phyloP scores from a whole-genome alignment of 345 rosid genomes.

The Pseudoturritis turrita region DNA sequence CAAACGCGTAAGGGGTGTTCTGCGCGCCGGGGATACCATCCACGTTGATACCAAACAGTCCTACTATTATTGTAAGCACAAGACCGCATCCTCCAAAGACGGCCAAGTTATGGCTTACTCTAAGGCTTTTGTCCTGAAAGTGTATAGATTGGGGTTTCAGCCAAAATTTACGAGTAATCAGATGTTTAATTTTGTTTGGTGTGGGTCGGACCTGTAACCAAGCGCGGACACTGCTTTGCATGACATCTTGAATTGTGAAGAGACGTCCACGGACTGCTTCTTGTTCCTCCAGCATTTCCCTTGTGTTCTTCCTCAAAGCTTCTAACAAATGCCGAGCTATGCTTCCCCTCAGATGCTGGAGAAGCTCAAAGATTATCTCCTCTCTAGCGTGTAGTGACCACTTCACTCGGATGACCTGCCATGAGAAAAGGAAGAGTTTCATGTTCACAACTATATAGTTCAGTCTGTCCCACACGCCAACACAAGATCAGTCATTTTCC shows the following conservation, averaged over 20 bases:
- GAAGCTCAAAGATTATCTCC: constrained; percentile 90
- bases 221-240: constrained; percentile 97
- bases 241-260: constrained; percentile 97
- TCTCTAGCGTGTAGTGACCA: constrained; percentile 99
- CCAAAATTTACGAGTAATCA: neutral
- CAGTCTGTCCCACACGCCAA: neutral
- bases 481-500: neutral
- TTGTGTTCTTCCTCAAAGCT: constrained; percentile 62
- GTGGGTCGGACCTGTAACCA: constrained; percentile 78
- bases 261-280: constrained; percentile 96
- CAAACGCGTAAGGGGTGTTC: constrained; percentile 83
- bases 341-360: constrained; percentile 77
- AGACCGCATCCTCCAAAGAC: constrained; percentile 96
- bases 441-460: neutral
- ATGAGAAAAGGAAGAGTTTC: neutral
- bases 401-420: constrained; percentile 89
- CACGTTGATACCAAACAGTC: constrained; percentile 95
- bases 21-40: constrained; percentile 89
- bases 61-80: constrained; percentile 69
- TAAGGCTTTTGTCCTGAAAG: constrained; percentile 79
- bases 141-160: neutral
- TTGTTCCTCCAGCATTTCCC: constrained; percentile 96
- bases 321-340: constrained; percentile 47
- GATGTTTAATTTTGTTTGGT: neutral
- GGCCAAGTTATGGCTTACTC: constrained; percentile 84